These are phyloP conservation scores for Entrophospora sp. DNA, from an alignment of 192 early-diverging fungal genomes.

Conservation along the genomic window DNA sequence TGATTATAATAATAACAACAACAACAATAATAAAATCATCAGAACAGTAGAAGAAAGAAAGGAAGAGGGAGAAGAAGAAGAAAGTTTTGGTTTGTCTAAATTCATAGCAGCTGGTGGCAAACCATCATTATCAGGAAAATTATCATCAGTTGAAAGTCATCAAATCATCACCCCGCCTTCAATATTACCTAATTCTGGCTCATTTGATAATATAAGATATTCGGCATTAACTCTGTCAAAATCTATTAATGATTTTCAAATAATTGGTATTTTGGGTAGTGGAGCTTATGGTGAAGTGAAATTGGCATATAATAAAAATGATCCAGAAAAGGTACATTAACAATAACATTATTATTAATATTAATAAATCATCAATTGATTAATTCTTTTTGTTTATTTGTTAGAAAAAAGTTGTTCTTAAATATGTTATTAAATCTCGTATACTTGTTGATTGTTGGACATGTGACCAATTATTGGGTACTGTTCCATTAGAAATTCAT, in stretches of 20 bases:
- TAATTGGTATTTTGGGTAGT: slow-evolving; percentile 51
- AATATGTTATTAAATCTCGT: slow-evolving; percentile 63
- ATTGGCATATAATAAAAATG: slow-evolving; percentile 40
- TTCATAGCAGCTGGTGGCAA: slow-evolving; percentile 15
- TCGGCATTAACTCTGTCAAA: slow-evolving; percentile 36
- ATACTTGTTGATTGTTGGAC: slow-evolving; percentile 62
- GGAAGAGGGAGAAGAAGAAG: slow-evolving; percentile 6
- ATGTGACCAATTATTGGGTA: slow-evolving; percentile 50
- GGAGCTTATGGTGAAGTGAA: slow-evolving; percentile 69
- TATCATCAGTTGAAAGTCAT: background rate
- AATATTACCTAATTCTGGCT: background rate
- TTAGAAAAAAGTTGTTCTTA: slow-evolving; percentile 50
- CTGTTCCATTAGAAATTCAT: slow-evolving; percentile 70
- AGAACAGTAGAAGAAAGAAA: slow-evolving; percentile 22
- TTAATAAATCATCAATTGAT: background rate
- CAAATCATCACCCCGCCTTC: slow-evolving; percentile 13
- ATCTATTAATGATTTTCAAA: slow-evolving; percentile 51
- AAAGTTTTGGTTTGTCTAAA: slow-evolving; percentile 14
- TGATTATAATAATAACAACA: slow-evolving; percentile 13
- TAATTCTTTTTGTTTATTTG: background rate
- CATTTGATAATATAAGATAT: slow-evolving; percentile 22
- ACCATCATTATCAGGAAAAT: background rate
- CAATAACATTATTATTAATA: background rate
- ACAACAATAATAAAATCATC: background rate
- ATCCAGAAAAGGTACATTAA: slow-evolving; percentile 34